Evolutionary conservation across 2,329 filamentous ascomycete genomes (phyloP).

Genomic region (Trichoderma koningiopsis): DNA sequence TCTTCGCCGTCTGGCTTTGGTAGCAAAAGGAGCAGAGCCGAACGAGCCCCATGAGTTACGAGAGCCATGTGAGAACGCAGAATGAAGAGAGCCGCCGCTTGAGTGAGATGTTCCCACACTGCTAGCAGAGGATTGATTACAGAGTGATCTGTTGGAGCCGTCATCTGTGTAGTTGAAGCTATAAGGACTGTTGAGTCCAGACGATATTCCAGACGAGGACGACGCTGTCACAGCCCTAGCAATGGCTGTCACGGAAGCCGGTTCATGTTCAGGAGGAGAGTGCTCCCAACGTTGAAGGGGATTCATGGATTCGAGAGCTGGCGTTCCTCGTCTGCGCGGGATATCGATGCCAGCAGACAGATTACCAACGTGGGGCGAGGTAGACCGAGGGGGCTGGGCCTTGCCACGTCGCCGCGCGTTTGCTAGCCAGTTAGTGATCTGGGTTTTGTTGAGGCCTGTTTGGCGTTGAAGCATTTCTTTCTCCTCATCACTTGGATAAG

Average conservation of each 20-base stretch:
- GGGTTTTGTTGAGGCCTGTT: slow-evolving; percentile 78
- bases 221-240: slow-evolving; percentile 59
- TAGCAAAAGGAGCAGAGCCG: slow-evolving; percentile 46
- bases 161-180: slow-evolving; percentile 63
- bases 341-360: slow-evolving; percentile 72
- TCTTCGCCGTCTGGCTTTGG: slow-evolving; percentile 51
- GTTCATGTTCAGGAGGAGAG: slow-evolving; percentile 63
- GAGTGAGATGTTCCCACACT: slow-evolving; percentile 64
- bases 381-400: slow-evolving; percentile 66
- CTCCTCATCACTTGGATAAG: slow-evolving; percentile 86
- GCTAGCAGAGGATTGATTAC: slow-evolving; percentile 61
- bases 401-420: slow-evolving; percentile 86
- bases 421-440: slow-evolving; percentile 91
- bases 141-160: slow-evolving; percentile 59
- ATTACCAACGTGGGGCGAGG: slow-evolving; percentile 67
- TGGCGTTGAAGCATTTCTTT: slow-evolving; percentile 76
- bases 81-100: slow-evolving; percentile 59
- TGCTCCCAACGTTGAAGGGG: slow-evolving; percentile 43
- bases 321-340: slow-evolving; percentile 61
- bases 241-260: slow-evolving; percentile 60
- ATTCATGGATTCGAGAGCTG: slow-evolving; percentile 44
- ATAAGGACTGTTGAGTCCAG: slow-evolving; percentile 59
- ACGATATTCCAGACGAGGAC: slow-evolving; percentile 51
- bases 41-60: slow-evolving; percentile 59
- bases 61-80: slow-evolving; percentile 61